Conservation (phyloP, 768 basidiomycete species). For the Tricholomella constricta region DNA sequence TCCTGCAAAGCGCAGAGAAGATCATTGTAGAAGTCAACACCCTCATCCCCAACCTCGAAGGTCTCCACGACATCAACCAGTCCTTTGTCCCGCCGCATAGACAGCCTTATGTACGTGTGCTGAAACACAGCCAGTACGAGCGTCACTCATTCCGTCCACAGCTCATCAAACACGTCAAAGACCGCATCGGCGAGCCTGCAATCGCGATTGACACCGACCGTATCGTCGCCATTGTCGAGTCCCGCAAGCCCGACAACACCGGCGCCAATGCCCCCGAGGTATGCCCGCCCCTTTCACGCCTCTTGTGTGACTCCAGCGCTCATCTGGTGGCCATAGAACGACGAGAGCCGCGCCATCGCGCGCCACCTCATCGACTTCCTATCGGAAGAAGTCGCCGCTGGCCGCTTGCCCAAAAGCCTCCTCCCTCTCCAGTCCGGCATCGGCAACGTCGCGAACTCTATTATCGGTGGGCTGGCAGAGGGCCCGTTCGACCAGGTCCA, state of each 20-base stretch:
- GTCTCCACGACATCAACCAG: slow-evolving; percentile 51
- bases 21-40: slow-evolving; percentile 56
- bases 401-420: slow-evolving; percentile 41
- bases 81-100: slow-evolving; percentile 44
- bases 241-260: slow-evolving; percentile 44
- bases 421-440: slow-evolving; percentile 51
- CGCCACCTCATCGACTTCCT: slow-evolving; percentile 47
- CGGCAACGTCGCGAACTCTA: slow-evolving; percentile 51
- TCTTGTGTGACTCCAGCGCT: not conserved
- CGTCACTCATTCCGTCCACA: slow-evolving; percentile 14
- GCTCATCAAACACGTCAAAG: slow-evolving; percentile 45
- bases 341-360: slow-evolving; percentile 44
- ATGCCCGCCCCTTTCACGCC: slow-evolving; percentile 1
- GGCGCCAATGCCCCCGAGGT: slow-evolving; percentile 46
- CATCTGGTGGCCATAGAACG: slow-evolving; percentile 27
- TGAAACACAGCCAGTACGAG: not conserved
- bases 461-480: slow-evolving; percentile 49
- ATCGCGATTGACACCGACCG: slow-evolving; percentile 52
- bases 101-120: slow-evolving; percentile 38
- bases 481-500: slow-evolving; percentile 51
- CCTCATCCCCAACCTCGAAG: slow-evolving; percentile 45
- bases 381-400: slow-evolving; percentile 40
- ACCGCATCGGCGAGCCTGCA: slow-evolving; percentile 45
- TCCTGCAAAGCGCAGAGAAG: slow-evolving; percentile 47
- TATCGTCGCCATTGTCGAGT: slow-evolving; percentile 46